Evolutionary conservation across 495 filamentous ascomycete genomes (phyloP).

Genomic region (Hypomontagnella submonticulosa): DNA sequence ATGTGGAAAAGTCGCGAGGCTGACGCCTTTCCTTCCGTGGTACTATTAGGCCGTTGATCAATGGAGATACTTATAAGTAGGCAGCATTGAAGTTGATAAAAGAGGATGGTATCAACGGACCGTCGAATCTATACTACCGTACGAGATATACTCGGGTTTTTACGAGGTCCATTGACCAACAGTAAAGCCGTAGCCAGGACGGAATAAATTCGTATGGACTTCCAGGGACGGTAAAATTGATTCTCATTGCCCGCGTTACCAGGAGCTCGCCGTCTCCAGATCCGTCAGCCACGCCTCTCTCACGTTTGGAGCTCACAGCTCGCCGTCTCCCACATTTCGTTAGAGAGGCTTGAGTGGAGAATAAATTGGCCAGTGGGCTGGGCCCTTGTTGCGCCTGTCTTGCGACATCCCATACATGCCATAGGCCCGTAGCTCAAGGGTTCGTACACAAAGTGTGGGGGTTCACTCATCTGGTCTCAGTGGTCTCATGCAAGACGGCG

Average conservation of each 20-base stretch:
- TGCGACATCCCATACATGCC: constrained; percentile 27
- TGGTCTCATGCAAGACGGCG: constrained; percentile 34
- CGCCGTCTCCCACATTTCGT: constrained; percentile 12
- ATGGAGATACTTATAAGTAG: neutral
- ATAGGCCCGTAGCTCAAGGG: constrained; percentile 26
- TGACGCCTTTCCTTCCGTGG: constrained; percentile 10
- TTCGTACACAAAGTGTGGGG: constrained; percentile 45
- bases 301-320: neutral
- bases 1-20: constrained; percentile 29
- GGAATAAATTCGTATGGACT: constrained; percentile 3
- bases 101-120: constrained; percentile 25
- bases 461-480: constrained; percentile 39
- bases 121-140: constrained; percentile 17
- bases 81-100: constrained; percentile 12
- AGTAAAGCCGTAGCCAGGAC: neutral
- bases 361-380: constrained; percentile 37
- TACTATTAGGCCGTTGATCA: constrained; percentile 11
- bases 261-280: constrained; percentile 31
- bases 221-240: constrained; percentile 17
- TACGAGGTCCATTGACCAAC: constrained; percentile 26
- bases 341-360: constrained; percentile 34
- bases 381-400: constrained; percentile 26
- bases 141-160: constrained; percentile 19
- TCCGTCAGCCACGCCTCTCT: constrained; percentile 27
- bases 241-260: constrained; percentile 11